Evolutionary conservation across 2,329 filamentous ascomycete genomes (phyloP).

Genomic region (Talaromyces sp.): DNA sequence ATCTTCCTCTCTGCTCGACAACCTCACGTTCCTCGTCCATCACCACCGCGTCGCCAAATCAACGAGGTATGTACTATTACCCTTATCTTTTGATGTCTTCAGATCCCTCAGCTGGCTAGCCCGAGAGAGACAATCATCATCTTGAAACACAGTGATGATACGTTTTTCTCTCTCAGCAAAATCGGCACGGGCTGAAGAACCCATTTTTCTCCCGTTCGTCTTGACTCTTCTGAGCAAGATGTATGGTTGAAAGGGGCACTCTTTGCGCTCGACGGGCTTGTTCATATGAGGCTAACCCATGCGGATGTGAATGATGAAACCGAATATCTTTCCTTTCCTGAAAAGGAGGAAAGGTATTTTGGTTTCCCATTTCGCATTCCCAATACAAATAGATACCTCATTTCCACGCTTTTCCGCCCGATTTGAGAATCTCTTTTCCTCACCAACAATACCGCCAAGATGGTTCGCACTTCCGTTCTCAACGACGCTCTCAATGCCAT

Average conservation of each 20-base stretch:
- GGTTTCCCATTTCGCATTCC: conserved; percentile 17
- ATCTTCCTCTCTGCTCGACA: conserved; percentile 18
- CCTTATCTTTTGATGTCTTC: conserved; percentile 24
- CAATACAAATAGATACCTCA: conserved; percentile 58
- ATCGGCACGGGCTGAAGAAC: conserved; percentile 66
- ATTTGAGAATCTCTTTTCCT: conserved; percentile 52
- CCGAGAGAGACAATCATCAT: conserved; percentile 45
- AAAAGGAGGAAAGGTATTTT: neutral
- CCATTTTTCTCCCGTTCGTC: conserved; percentile 44
- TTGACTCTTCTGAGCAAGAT: neutral
- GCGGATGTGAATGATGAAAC: conserved; percentile 14
- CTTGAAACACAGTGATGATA: conserved; percentile 36
- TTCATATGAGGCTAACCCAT: conserved; percentile 58
- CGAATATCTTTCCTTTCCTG: neutral
- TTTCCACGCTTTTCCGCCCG: conserved; percentile 40
- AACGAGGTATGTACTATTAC: conserved; percentile 45
- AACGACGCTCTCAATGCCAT: conserved; percentile 99
- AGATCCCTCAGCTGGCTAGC: conserved; percentile 47
- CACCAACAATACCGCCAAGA: conserved; percentile 69
- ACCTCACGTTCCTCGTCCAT: conserved; percentile 28
- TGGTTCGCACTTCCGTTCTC: conserved; percentile 99
- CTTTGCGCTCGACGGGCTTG: conserved; percentile 63
- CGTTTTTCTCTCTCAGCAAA: conserved; percentile 36
- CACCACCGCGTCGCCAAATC: conserved; percentile 26
- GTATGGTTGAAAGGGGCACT: conserved; percentile 54